These are phyloP conservation scores for Paraglomus brasilianum DNA, from an alignment of 192 early-diverging fungal species.

Conservation along the genomic window DNA sequence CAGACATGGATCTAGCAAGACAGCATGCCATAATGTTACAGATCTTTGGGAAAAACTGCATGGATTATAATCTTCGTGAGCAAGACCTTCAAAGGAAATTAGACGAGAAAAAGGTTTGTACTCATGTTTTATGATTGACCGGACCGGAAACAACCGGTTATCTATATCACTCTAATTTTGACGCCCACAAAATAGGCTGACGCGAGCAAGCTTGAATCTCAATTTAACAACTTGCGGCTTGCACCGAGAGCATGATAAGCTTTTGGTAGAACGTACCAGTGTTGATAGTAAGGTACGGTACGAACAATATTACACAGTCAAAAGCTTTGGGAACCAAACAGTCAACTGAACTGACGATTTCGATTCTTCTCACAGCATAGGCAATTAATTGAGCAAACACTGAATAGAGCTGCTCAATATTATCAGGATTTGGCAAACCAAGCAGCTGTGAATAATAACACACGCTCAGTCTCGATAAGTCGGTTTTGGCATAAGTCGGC, in stretches of 20 bases:
- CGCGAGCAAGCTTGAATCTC: constrained; percentile 6
- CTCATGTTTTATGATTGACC: not conserved
- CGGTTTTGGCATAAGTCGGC: too few relatives aligned
- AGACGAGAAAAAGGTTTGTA: not conserved
- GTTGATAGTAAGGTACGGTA: constrained; percentile 20
- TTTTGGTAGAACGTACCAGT: not conserved
- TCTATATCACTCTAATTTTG: too few relatives aligned
- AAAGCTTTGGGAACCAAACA: not conserved
- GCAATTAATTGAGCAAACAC: constrained; percentile 5
- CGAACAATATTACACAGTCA: not conserved
- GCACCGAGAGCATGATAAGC: constrained; percentile 1
- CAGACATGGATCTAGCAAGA: constrained; percentile 1
- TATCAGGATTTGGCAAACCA: constrained; percentile 16
- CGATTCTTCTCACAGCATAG: not conserved
- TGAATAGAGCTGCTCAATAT: constrained; percentile 2
- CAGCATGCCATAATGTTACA: not conserved
- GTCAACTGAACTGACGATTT: not conserved
- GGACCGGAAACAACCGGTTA: too few relatives aligned
- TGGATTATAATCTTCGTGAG: not conserved
- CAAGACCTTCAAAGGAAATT: not conserved
- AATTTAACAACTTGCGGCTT: not conserved
- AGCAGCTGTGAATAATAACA: constrained; percentile 6
- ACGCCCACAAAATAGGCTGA: constrained; percentile 2
- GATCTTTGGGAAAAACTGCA: not conserved
- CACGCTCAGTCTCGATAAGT: too few relatives aligned